phyloP scores from a whole-genome alignment of 2,329 filamentous ascomycete genomes.

The Xylariales sp. region DNA sequence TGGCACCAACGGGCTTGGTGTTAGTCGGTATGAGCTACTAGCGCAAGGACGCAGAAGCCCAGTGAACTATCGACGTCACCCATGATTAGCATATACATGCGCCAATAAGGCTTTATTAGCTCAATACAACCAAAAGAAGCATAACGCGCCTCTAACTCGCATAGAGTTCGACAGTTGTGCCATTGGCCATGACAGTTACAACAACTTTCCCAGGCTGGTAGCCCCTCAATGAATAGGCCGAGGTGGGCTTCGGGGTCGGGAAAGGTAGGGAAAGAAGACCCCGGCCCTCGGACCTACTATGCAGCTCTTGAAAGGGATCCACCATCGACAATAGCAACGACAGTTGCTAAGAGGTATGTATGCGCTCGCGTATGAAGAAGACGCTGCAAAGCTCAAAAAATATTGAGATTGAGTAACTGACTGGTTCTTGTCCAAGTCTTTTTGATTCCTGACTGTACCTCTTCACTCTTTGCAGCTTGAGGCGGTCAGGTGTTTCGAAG shows the following conservation, averaged over 20 bases:
- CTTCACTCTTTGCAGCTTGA: too few species aligned
- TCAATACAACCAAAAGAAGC: not conserved
- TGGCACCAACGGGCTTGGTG: too few species aligned
- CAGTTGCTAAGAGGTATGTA: not conserved
- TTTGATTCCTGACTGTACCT: not conserved
- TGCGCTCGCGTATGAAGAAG: not conserved
- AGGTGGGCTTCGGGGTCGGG: constrained; percentile 5
- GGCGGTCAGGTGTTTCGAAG: too few species aligned
- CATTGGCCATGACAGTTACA: not conserved
- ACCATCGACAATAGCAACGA: not conserved
- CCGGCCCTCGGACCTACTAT: too few species aligned
- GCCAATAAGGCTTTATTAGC: not conserved
- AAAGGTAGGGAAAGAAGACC: constrained; percentile 4
- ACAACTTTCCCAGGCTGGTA: not conserved
- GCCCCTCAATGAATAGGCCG: not conserved
- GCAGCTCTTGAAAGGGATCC: too few species aligned
- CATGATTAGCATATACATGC: not conserved
- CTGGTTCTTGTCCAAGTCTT: not conserved
- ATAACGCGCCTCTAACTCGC: not conserved
- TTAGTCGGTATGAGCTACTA: too few species aligned
- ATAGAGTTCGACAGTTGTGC: not conserved
- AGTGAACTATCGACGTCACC: not conserved
- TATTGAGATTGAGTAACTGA: not conserved
- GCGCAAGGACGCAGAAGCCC: too few species aligned
- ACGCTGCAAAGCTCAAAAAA: not conserved